Evolutionary conservation across 108 stramenopile species (phyloP), one percentile per base, ranked within the genome.

Genomic region (Discostella stelligeroides): DNA sequence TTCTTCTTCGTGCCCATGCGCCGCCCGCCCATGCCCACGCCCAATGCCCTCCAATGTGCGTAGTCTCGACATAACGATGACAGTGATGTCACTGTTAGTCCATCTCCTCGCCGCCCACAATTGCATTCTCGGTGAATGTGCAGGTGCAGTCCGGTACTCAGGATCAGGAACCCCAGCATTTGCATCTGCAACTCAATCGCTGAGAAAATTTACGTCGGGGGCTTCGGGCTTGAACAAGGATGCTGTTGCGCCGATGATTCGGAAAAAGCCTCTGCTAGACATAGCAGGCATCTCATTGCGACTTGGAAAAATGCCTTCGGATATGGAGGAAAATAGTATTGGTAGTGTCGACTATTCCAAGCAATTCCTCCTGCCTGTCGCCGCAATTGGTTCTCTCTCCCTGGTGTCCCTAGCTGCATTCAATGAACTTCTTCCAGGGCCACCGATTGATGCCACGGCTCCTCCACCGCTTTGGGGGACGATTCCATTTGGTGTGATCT

Each of bases 391-490:
- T 23, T 50, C 63, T 0, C 46, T 77, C n/a, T 70, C 69, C 15
- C 58, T 69, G 0, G 49, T 46, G 12, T 69, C 76, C 25, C 46
- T 70, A 14, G 68, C 76, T 15, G 76, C 76, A 17, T 60, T 70
- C 46, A 53, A 40, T 2, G 53, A 70, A 45, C 30, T 12, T 43
- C 63, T 77, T 0, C 76, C 76, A 18, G 76, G 76, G 14, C 76
- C 76, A 45, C 57, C 48, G 14, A 66, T 77, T 9, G 69, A 77
- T 51, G 69, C 68, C 34, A 70, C 69, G 9, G 76, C 68, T 46
- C 56, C 59, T 14, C 63, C 68, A 53, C 64, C 68, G 0, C 64
- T 77, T 45, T 45, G 67, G 18, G 53, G 51, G 11, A 76, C 67
- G 11, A 0, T 69, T 1, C 75, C 75, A 7, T 69, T 45, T 59